Percentiles rank a stretch among this genome's conserved stretches.
Evolutionary conservation across 2,329 filamentous ascomycete species (phyloP).

Genomic region (Aspergillus versicolor): DNA sequence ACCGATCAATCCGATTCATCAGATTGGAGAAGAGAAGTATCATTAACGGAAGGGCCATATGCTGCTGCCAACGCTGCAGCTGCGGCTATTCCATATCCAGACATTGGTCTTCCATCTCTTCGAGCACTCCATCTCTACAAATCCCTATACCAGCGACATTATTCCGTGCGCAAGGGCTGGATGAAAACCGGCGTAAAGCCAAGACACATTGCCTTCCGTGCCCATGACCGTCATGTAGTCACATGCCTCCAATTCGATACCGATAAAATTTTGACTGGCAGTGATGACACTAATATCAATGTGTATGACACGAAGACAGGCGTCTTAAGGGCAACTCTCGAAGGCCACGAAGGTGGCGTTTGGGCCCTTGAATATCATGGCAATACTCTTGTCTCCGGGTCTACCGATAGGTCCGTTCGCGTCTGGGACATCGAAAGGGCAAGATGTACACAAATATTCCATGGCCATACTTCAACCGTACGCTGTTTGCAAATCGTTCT

Average conservation of each 20-base stretch:
- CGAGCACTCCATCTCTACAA: slow-evolving; percentile 91
- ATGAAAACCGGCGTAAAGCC: slow-evolving; percentile 80
- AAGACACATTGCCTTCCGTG: slow-evolving; percentile 91
- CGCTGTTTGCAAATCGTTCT: slow-evolving; percentile 92
- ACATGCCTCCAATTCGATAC: slow-evolving; percentile 97
- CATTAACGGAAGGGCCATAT: slow-evolving; percentile 74
- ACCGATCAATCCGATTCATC: slow-evolving; percentile 41
- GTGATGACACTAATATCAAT: slow-evolving; percentile 95
- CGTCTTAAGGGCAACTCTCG: slow-evolving; percentile 74
- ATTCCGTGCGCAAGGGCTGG: slow-evolving; percentile 89
- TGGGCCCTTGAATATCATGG: slow-evolving; percentile 97
- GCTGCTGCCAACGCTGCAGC: slow-evolving; percentile 82
- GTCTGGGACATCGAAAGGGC: slow-evolving; percentile 98
- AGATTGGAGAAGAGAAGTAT: slow-evolving; percentile 48
- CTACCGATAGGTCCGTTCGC: slow-evolving; percentile 95
- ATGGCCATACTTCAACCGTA: slow-evolving; percentile 96
- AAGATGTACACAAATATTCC: slow-evolving; percentile 90
- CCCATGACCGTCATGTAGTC: slow-evolving; percentile 92
- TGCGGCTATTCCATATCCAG: slow-evolving; percentile 75
- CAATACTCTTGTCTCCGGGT: slow-evolving; percentile 91
- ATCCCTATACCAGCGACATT: slow-evolving; percentile 88
- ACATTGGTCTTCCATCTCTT: slow-evolving; percentile 74
- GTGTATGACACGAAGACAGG: slow-evolving; percentile 98
- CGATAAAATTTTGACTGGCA: slow-evolving; percentile 96
- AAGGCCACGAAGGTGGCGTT: slow-evolving; percentile 93